A percentile compares a stretch with the other conserved stretches of the same genome.
Conservation (phyloP, 352 stramenopile genomes). For the Albugo laibachii region DNA sequence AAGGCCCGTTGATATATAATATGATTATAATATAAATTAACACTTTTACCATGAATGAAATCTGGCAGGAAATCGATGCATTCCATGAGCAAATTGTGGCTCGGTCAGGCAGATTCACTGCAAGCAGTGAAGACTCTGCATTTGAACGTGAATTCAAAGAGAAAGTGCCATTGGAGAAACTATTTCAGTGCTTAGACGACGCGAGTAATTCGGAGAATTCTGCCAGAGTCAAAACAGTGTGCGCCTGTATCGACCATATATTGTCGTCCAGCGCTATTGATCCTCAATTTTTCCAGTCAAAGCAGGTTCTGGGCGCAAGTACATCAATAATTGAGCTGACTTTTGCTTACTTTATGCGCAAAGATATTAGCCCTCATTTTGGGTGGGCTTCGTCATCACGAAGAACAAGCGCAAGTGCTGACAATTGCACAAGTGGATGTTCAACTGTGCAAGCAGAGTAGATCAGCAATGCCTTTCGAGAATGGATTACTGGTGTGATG, state of each 20-base stretch:
- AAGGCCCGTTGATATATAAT: too few species aligned
- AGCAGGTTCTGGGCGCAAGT: constrained; percentile 8
- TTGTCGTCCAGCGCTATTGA: constrained; percentile 23
- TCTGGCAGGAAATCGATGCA: constrained; percentile 2
- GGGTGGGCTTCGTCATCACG: constrained; percentile 37
- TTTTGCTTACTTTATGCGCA: not conserved
- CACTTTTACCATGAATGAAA: constrained; percentile 2
- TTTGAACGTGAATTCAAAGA: constrained; percentile 43
- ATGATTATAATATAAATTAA: too few species aligned
- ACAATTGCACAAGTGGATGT: constrained; percentile 52
- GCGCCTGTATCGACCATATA: constrained; percentile 58
- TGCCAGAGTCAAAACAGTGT: constrained; percentile 46
- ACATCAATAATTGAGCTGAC: not conserved
- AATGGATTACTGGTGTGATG: not conserved
- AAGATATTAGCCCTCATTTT: constrained; percentile 58
- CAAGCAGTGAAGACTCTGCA: not conserved
- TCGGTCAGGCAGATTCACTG: constrained; percentile 1
- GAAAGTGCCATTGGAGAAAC: constrained; percentile 32
- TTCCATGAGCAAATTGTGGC: constrained; percentile 6
- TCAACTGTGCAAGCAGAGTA: constrained; percentile 28
- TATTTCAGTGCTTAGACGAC: constrained; percentile 60
- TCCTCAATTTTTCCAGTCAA: constrained; percentile 47
- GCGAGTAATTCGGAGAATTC: constrained; percentile 35
- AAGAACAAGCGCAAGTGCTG: constrained; percentile 32
- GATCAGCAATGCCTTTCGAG: not conserved